These are phyloP conservation scores for Candida caryicola DNA, from an alignment of 805 yeast species.

Conservation along the genomic window DNA sequence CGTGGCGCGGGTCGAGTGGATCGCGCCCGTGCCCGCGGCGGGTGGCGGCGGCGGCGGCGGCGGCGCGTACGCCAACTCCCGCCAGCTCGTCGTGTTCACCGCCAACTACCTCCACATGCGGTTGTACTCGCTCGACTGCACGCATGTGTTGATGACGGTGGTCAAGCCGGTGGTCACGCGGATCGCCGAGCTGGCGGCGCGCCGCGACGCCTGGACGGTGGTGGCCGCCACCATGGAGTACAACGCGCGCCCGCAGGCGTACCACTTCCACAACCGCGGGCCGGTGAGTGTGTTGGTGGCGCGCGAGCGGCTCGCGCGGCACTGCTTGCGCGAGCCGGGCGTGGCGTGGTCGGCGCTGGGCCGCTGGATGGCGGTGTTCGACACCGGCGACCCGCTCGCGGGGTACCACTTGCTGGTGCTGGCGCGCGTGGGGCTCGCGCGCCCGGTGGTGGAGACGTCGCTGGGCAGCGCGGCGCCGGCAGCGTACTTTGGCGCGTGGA, in stretches of 20 bases:
- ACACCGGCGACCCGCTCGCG: slow-evolving; percentile 18
- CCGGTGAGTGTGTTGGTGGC: slow-evolving; percentile 26
- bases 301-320: slow-evolving; percentile 18
- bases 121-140: slow-evolving; percentile 37
- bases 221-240: slow-evolving; percentile 24
- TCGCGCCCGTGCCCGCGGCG: slow-evolving; percentile 19
- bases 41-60: slow-evolving; percentile 5
- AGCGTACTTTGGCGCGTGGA: slow-evolving; percentile 9
- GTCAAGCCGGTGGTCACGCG: slow-evolving; percentile 28
- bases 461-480: too few relatives aligned
- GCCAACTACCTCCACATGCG: slow-evolving; percentile 24
- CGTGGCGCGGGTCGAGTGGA: slow-evolving; percentile 33
- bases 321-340: slow-evolving; percentile 8
- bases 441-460: slow-evolving; percentile 1
- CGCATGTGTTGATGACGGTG: slow-evolving; percentile 29
- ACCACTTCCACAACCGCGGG: slow-evolving; percentile 34
- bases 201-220: slow-evolving; percentile 30
- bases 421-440: slow-evolving; percentile 22
- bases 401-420: slow-evolving; percentile 29
- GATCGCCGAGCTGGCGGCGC: slow-evolving; percentile 18
- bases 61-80: slow-evolving; percentile 33
- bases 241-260: slow-evolving; percentile 15
- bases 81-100: slow-evolving; percentile 33
- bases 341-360: slow-evolving; percentile 35
- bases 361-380: slow-evolving; percentile 31